Conservation (phyloP, 352 stramenopile genomes). For the Globisporangium heterothallicum region DNA sequence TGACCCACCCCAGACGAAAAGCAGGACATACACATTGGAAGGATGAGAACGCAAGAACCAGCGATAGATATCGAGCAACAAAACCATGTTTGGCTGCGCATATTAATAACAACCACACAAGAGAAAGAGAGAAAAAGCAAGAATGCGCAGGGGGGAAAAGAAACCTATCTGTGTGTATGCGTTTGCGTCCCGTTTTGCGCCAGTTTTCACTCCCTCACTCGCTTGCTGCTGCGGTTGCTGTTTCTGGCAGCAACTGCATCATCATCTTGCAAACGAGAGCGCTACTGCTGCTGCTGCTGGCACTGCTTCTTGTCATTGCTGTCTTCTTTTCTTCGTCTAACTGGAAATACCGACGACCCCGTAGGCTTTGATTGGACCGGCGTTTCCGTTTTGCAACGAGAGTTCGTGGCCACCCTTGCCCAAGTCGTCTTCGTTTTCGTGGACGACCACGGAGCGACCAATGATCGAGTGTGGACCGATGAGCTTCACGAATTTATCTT, state of each 20-base stretch:
- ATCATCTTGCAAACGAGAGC: too few species aligned
- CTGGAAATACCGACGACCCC: constrained; percentile 91
- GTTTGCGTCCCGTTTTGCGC: too few species aligned
- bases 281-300: neutral
- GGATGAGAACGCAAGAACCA: neutral
- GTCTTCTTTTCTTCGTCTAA: constrained; percentile 24
- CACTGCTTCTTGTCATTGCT: neutral
- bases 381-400: constrained; percentile 95
- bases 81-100: neutral
- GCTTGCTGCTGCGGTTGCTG: too few species aligned
- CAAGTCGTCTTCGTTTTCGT: constrained; percentile 94
- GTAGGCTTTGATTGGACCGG: constrained; percentile 87
- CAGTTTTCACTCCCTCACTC: too few species aligned
- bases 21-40: too few species aligned
- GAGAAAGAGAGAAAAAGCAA: neutral
- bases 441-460: constrained; percentile 93
- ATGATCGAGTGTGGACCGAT: constrained; percentile 98
- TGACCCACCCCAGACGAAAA: too few species aligned
- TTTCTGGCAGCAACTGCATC: too few species aligned
- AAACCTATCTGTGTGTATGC: too few species aligned
- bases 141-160: neutral
- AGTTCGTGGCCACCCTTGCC: constrained; percentile 96
- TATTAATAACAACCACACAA: neutral
- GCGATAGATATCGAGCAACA: neutral
- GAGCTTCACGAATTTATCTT: constrained; percentile 95